Base-by-base conservation (phyloP, 495 filamentous ascomycete species). In the Neurospora africana region DNA sequence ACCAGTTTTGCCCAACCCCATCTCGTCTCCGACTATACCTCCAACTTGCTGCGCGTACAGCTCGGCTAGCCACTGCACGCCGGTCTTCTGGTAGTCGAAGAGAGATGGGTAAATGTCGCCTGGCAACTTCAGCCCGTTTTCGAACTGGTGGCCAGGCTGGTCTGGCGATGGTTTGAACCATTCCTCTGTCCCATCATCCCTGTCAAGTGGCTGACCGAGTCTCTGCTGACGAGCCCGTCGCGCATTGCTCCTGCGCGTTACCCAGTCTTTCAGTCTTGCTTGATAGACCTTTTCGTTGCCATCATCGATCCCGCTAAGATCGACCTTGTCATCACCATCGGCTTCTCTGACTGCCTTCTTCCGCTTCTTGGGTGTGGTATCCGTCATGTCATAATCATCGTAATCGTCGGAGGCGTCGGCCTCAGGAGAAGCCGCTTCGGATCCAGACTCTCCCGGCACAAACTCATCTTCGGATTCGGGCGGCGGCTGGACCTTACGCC, bases 21-120 rank as follows among this genome's bases (percentile, higher is more conserved):
- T 99, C 83, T 99, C 95, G 75, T 99, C 95, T 8, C 94, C 95
- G 68, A 99, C 86, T 71, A 99, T 99, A 17, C 95, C 95, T 30
- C 95, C 95, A 36, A 97, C 93, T 74, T 91, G 86, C 78, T 97
- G 92, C 53, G 88, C 84, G 78, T 97, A 94, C 19, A 99, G 83
- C 80, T 99, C 94, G 82, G 93, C 93, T n/a, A 99, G 85, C 95
- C 95, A 99, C 77, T 96, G 91, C 3, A 98, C 93, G 17, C 94
- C 92, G 2, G 93, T 96, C 77, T 95, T 96, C 75, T 99, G 95
- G 75, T 98, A 99, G 76, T 95, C 91, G 76, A 98, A 99, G 0
- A 99, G 84, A 8, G 90, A 91, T 2, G 93, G 92, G 76, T 90
- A 93, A 17, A 98, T 92, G 73, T 99, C 95, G 11, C 95, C 95